phyloP scores from a whole-genome alignment of 257 asterid species.

The Scutellaria barbata region DNA sequence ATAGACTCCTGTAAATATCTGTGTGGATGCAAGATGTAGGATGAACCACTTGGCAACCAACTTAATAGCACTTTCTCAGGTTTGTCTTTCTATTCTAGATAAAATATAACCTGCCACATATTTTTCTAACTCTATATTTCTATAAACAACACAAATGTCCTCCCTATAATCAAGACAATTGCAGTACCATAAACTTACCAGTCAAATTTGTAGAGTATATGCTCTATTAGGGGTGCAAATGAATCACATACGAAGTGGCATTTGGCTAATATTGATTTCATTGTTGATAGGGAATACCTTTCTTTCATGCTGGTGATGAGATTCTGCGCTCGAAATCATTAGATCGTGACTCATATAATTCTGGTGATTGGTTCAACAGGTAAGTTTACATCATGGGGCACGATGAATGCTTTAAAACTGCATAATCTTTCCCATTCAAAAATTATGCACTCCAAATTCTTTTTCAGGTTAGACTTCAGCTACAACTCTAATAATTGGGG shows the following conservation, averaged over 20 bases:
- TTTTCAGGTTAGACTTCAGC: slow-evolving; percentile 88
- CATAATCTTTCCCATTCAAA: slow-evolving; percentile 15
- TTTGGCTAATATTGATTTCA: slow-evolving; percentile 6
- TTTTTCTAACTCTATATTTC: not conserved
- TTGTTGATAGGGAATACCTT: slow-evolving; percentile 77
- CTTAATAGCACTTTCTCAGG: slow-evolving; percentile 94
- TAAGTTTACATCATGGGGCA: slow-evolving; percentile 1
- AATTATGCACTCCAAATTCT: slow-evolving; percentile 5
- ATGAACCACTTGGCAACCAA: slow-evolving; percentile 94
- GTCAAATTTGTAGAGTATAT: not conserved
- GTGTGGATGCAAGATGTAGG: slow-evolving; percentile 89
- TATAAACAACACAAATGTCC: not conserved
- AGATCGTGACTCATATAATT: slow-evolving; percentile 96
- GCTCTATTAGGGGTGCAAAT: not conserved
- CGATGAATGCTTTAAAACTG: not conserved
- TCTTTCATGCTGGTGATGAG: slow-evolving; percentile 97
- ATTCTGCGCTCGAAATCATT: slow-evolving; percentile 93
- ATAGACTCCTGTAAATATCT: slow-evolving; percentile 68
- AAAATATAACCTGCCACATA: not conserved
- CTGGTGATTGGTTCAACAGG: slow-evolving; percentile 99
- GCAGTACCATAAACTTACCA: not conserved
- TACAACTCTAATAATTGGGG: slow-evolving; percentile 94
- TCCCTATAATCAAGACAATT: not conserved
- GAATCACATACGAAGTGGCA: not conserved
- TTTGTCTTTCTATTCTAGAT: slow-evolving; percentile 34